These are phyloP conservation scores for Gliomastix tumulicola DNA, from an alignment of 2,329 filamentous ascomycete genomes.

Conservation along the genomic window DNA sequence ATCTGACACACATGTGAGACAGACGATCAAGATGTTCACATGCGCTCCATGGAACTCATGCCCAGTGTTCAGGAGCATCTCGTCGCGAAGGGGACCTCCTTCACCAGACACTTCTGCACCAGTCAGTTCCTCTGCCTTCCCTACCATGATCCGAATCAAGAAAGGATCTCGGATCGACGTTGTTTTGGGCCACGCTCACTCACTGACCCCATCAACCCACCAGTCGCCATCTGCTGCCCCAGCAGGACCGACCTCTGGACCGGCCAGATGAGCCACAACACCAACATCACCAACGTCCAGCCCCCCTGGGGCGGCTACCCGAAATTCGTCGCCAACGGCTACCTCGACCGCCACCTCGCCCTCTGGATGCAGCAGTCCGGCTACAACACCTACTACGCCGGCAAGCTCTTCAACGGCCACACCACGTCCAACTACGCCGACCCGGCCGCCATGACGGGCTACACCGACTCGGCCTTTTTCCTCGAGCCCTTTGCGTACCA, in stretches of 20 bases:
- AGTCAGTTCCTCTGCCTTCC: too few species aligned
- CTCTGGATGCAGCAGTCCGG: conserved; percentile 42
- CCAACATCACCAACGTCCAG: conserved; percentile 6
- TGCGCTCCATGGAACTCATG: conserved; percentile 49
- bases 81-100: conserved; percentile 43
- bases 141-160: too few species aligned
- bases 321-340: conserved; percentile 40
- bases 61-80: conserved; percentile 43
- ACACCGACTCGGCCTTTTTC: conserved; percentile 48
- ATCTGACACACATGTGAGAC: too few species aligned
- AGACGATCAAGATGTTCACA: conserved; percentile 54
- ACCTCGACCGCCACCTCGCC: conserved; percentile 41
- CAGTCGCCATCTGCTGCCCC: conserved; percentile 6
- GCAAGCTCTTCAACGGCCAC: conserved; percentile 46
- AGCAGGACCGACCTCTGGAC: conserved; percentile 5
- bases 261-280: conserved; percentile 6
- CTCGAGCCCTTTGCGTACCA: conserved; percentile 62
- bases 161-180: neutral
- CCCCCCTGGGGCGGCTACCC: conserved; percentile 26
- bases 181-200: neutral
- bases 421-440: conserved; percentile 38
- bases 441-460: conserved; percentile 46
- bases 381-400: conserved; percentile 45
- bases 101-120: conserved; percentile 49
- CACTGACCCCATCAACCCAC: conserved; percentile 1